Evolutionary conservation across 1,284 basidiomycete genomes (phyloP).

Genomic region (Boletellus sp.): DNA sequence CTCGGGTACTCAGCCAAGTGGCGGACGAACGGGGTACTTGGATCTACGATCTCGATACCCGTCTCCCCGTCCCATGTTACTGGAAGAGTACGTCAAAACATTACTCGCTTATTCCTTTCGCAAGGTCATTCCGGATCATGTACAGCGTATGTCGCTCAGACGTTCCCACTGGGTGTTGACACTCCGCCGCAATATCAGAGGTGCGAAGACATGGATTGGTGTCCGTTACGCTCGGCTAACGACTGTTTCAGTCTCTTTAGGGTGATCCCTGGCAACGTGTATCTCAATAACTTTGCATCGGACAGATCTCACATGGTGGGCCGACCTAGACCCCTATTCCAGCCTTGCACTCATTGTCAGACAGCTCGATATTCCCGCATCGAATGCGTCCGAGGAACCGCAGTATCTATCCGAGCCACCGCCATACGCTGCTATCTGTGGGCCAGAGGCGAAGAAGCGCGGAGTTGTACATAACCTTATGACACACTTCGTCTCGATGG

Average conservation of each 20-base stretch:
- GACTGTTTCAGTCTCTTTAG: conserved; percentile 42
- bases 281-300: conserved; percentile 64
- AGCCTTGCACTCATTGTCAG: conserved; percentile 5
- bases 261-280: conserved; percentile 50
- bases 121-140: conserved; percentile 17
- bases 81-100: conserved; percentile 42
- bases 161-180: conserved; percentile 44
- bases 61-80: conserved; percentile 45
- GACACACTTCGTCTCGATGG: conserved; percentile 58
- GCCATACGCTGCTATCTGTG: conserved; percentile 49
- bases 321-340: conserved; percentile 5
- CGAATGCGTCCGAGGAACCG: conserved; percentile 8
- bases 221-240: conserved; percentile 1
- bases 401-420: conserved; percentile 45
- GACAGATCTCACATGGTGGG: conserved; percentile 75
- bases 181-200: conserved; percentile 44
- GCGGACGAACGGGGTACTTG: conserved; percentile 32
- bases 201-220: conserved; percentile 29
- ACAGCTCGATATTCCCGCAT: conserved; percentile 7
- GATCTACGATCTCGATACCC: conserved; percentile 67
- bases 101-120: conserved; percentile 3
- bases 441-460: conserved; percentile 38
- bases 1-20: conserved; percentile 3
- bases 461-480: conserved; percentile 58
- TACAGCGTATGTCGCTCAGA: conserved; percentile 52